These are phyloP conservation scores for Saccharum hybrid DNA, from an alignment of 202 grass and related monocot species.

Conservation along the genomic window DNA sequence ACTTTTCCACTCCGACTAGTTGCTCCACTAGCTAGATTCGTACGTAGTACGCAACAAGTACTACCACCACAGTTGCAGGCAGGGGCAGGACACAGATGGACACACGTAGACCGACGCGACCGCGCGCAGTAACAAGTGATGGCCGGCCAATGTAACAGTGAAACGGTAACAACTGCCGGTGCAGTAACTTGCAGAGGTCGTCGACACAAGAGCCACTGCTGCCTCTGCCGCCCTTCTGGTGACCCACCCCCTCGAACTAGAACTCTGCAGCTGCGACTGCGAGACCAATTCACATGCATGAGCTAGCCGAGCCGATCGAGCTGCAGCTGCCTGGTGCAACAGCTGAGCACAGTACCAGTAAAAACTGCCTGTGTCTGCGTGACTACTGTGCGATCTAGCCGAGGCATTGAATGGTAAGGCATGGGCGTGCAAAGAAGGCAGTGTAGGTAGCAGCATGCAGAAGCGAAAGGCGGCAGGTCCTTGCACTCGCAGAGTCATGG, in stretches of 20 bases:
- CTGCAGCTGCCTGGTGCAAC: constrained; percentile 17
- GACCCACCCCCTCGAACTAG: constrained; percentile 19
- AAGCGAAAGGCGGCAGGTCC: constrained; percentile 34
- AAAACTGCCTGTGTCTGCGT: background rate
- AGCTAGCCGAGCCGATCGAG: too few species aligned
- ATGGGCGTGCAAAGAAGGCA: constrained; percentile 42
- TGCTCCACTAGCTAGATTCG: background rate
- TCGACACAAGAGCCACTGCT: background rate
- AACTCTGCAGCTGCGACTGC: constrained; percentile 18
- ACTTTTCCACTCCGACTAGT: background rate
- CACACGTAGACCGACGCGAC: background rate
- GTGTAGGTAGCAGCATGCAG: constrained; percentile 29
- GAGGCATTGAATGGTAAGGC: constrained; percentile 43
- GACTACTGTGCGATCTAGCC: background rate
- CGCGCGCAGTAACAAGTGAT: background rate
- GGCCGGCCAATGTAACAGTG: constrained; percentile 49
- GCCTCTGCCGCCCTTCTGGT: background rate
- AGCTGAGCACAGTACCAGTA: constrained; percentile 10
- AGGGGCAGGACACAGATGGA: background rate
- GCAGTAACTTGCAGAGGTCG: constrained; percentile 5
- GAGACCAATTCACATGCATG: constrained; percentile 25
- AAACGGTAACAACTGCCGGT: constrained; percentile 45
- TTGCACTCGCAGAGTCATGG: constrained; percentile 55
- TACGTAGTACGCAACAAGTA: background rate
- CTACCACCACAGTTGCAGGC: background rate